A percentile compares a stretch with the other conserved stretches of the same genome.
Conservation (phyloP, 2,329 filamentous ascomycete species). For the Microcyclosporella mali region DNA sequence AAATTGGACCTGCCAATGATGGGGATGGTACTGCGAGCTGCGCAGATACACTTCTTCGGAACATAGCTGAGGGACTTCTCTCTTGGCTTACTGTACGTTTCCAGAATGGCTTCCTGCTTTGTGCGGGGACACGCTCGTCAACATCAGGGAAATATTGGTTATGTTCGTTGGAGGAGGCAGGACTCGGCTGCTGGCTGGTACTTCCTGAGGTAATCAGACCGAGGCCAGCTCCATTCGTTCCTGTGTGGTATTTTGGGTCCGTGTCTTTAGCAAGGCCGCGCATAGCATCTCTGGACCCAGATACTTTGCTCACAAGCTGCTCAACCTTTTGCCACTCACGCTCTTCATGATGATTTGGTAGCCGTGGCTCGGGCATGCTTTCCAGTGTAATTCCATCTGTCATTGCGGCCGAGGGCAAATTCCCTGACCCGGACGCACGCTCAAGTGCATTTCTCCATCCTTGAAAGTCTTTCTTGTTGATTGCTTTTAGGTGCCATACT, state of each 20-base stretch:
- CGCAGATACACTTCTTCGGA: slow-evolving; percentile 47
- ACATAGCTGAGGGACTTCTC: slow-evolving; percentile 37
- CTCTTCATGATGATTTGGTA: slow-evolving; percentile 54
- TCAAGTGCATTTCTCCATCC: slow-evolving; percentile 85
- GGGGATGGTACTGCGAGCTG: slow-evolving; percentile 47
- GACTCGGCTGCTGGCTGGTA: slow-evolving; percentile 33
- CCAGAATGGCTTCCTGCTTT: slow-evolving; percentile 76
- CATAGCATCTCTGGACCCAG: slow-evolving; percentile 82
- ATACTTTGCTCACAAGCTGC: slow-evolving; percentile 74
- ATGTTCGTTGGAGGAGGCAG: slow-evolving; percentile 40
- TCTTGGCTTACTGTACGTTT: slow-evolving; percentile 68
- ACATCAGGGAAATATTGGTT: slow-evolving; percentile 38
- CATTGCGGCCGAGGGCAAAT: slow-evolving; percentile 19
- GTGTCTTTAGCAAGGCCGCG: slow-evolving; percentile 81
- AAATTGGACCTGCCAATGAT: slow-evolving; percentile 21
- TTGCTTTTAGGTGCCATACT: slow-evolving; percentile 87
- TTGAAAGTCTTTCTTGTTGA: slow-evolving; percentile 75
- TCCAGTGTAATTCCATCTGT: slow-evolving; percentile 24
- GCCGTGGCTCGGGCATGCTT: slow-evolving; percentile 10
- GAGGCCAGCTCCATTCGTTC: slow-evolving; percentile 33
- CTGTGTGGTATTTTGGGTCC: slow-evolving; percentile 53
- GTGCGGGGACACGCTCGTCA: slow-evolving; percentile 17
- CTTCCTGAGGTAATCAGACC: slow-evolving; percentile 23
- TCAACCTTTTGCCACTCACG: slow-evolving; percentile 85
- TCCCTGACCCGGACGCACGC: slow-evolving; percentile 59